A percentile compares a stretch with the other conserved stretches of the same genome.
Conservation (phyloP, 2,329 filamentous ascomycete species). For the Ophiostoma novo-ulmi region DNA sequence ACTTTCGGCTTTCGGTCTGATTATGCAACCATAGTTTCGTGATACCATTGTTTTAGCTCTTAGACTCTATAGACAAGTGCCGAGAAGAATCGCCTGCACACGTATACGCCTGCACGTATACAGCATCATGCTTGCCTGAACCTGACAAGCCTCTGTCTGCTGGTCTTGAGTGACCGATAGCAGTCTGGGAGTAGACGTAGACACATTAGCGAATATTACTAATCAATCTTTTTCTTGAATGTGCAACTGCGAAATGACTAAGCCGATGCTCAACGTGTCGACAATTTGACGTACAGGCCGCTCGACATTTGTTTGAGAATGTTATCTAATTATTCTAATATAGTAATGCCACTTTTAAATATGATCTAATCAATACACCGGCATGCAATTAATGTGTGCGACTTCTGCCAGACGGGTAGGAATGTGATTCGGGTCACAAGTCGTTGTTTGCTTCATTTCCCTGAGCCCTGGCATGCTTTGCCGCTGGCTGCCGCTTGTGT, state of each 20-base stretch:
- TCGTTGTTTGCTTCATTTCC: not conserved
- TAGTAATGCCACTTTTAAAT: not conserved
- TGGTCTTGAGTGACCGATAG: not conserved
- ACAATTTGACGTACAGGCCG: not conserved
- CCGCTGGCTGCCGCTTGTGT: not conserved
- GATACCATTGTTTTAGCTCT: not conserved
- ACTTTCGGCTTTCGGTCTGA: not conserved
- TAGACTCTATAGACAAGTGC: not conserved
- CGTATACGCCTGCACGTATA: not conserved
- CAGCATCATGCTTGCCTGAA: not conserved
- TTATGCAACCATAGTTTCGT: not conserved
- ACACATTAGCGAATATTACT: not conserved
- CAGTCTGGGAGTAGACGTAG: not conserved
- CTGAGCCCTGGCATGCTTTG: conserved; percentile 2
- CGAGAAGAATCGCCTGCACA: not conserved
- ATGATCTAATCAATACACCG: not conserved
- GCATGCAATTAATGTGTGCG: not conserved
- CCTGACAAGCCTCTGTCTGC: not conserved
- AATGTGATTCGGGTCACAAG: not conserved
- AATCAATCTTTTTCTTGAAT: not conserved
- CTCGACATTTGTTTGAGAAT: not conserved
- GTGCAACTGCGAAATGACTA: not conserved
- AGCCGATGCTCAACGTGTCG: not conserved
- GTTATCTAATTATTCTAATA: not conserved
- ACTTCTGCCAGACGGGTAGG: conserved; percentile 1